Evolutionary conservation across 768 basidiomycete species (phyloP), one percentile per base, ranked within the genome.

Genomic region (Leccinum boreale): DNA sequence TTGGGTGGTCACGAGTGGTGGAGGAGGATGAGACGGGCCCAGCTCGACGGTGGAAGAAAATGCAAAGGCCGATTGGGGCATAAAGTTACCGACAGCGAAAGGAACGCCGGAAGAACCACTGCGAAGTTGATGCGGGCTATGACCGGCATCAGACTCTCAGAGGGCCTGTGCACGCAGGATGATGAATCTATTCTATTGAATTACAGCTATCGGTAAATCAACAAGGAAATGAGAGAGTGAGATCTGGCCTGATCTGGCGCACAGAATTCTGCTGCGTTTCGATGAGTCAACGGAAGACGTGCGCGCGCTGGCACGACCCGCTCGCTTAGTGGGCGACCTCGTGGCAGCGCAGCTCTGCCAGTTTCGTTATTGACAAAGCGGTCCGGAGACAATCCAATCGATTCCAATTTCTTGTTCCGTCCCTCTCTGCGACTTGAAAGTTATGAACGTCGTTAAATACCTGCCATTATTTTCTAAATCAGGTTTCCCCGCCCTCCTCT

Each of bases 121-220:
- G 66, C 54, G 62, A 67, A 62, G 61, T 15, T 62, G 61, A 59
- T 63, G 62, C 51, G 61, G 61, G 61, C 61, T 48, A 63, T 51
- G 61, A 50, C 61, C 61, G 60, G 55, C 54, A 58, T 60, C 63
- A 64, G 63, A 65, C 42, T 44, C 42, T 44, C 31, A 31, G 31
- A 33, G 60, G 53, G 56, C 39, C 33, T 56, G 64, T 2, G 51
- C 55, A 35, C 56, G 44, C 56, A 35, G 62, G 55, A 56, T 55
- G 62, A 52, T 53, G 57, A 52, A 60, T 60, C 36, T 36, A 39
- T 61, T 58, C 60, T 50, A 47, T 62, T 62, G 49, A 59, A 63
- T 64, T 67, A 62, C 58, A 62, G 62, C 59, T 56, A 48, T 60
- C 65, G 67, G 65, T 65, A 67, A 67, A 66, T 69, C 57, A 67